Evolutionary conservation across 495 filamentous ascomycete genomes (phyloP).

Genomic region (Hypoxylon lienhwacheense): DNA sequence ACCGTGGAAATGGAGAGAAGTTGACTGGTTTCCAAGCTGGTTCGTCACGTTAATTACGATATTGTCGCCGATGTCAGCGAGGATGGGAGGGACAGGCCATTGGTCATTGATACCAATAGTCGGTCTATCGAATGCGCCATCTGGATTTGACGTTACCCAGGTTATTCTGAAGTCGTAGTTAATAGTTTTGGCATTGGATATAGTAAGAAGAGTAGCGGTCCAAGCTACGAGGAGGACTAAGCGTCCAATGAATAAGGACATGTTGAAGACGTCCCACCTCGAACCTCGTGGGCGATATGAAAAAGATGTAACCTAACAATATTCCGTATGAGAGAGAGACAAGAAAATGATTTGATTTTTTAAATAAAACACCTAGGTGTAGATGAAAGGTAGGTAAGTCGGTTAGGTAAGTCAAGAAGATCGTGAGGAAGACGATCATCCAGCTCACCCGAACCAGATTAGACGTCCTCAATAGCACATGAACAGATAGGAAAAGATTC

Average conservation of each 20-base stretch:
- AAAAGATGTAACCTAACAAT: no score
- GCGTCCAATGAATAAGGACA: slow-evolving; percentile 4
- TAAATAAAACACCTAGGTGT: slow-evolving; percentile 2
- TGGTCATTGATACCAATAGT: slow-evolving; percentile 80
- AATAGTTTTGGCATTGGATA: slow-evolving; percentile 59
- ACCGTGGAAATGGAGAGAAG: slow-evolving; percentile 76
- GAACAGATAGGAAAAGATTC: not conserved
- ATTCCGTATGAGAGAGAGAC: not conserved
- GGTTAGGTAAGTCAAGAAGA: no score
- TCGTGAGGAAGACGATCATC: not conserved
- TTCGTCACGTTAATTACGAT: slow-evolving; percentile 74
- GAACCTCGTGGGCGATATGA: slow-evolving; percentile 1
- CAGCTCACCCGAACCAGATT: not conserved
- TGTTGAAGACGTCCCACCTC: slow-evolving; percentile 16
- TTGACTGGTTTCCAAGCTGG: slow-evolving; percentile 67
- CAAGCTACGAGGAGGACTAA: slow-evolving; percentile 36
- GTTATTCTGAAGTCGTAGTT: slow-evolving; percentile 77
- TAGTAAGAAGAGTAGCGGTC: slow-evolving; percentile 39
- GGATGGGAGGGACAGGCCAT: slow-evolving; percentile 74
- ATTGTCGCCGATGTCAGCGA: slow-evolving; percentile 69
- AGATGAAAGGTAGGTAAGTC: not conserved
- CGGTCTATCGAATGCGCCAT: slow-evolving; percentile 65
- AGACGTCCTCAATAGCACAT: not conserved
- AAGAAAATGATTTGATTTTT: not conserved
- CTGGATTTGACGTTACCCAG: slow-evolving; percentile 82